Evolutionary conservation across 2,329 filamentous ascomycete species (phyloP).

Genomic region (Cercospora citrullina): DNA sequence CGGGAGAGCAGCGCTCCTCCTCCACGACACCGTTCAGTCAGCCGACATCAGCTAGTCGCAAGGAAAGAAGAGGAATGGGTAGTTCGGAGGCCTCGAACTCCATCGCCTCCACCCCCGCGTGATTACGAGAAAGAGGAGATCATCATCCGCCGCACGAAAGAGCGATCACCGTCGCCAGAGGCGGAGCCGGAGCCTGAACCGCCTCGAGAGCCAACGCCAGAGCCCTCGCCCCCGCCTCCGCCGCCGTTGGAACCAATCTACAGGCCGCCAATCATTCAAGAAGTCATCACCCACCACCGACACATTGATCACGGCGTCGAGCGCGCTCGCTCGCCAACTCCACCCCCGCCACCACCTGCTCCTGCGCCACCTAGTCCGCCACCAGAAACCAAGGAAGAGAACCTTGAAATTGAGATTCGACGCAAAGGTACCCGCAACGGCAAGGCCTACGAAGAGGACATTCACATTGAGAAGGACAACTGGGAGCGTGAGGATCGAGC

Average conservation of each 20-base stretch:
- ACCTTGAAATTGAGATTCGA: conserved; percentile 58
- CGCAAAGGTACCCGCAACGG: conserved; percentile 51
- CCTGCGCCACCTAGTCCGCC: conserved; percentile 48
- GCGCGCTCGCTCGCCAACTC: conserved; percentile 49
- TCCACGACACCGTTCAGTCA: conserved; percentile 33
- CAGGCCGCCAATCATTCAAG: conserved; percentile 78
- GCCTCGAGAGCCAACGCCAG: conserved; percentile 55
- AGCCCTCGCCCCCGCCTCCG: conserved; percentile 47
- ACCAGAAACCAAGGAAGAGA: conserved; percentile 45
- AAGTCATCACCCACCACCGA: conserved; percentile 84
- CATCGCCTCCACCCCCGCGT: conserved; percentile 37
- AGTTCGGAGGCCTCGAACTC: conserved; percentile 40
- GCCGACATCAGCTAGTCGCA: conserved; percentile 40
- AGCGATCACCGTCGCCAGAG: conserved; percentile 36
- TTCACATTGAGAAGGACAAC: conserved; percentile 61
- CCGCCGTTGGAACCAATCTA: conserved; percentile 65
- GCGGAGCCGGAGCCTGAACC: conserved; percentile 36
- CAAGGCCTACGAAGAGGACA: conserved; percentile 62
- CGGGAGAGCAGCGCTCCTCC: conserved; percentile 41
- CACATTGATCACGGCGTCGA: conserved; percentile 75
- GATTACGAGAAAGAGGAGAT: conserved; percentile 44
- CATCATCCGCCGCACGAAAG: conserved; percentile 48
- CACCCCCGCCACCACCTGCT: conserved; percentile 43
- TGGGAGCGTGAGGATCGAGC: conserved; percentile 41
- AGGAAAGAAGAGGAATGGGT: conserved; percentile 41